phyloP scores from a whole-genome alignment of 1,139 yeast genomes.

The Taphrina flavorubra region DNA sequence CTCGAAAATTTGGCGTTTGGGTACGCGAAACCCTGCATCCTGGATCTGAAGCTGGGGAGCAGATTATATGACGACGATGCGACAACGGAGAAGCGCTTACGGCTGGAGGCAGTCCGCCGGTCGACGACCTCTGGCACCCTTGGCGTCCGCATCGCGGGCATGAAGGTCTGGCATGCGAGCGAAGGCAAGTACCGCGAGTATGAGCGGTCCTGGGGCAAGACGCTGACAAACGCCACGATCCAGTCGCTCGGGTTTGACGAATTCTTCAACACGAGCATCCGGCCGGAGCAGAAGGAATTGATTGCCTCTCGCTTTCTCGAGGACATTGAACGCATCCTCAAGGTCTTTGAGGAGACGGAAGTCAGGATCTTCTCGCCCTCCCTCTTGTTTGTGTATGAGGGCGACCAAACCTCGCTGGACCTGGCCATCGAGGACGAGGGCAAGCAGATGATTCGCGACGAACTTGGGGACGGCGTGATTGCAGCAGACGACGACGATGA shows the following conservation, averaged over 20 bases:
- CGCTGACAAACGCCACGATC: slow-evolving; percentile 58
- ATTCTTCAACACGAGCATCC: slow-evolving; percentile 56
- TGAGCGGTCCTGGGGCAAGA: slow-evolving; percentile 75
- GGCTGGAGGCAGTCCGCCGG: slow-evolving; percentile 68
- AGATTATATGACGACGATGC: slow-evolving; percentile 69
- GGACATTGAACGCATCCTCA: slow-evolving; percentile 68
- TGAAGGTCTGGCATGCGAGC: slow-evolving; percentile 62
- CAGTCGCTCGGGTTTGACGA: slow-evolving; percentile 47
- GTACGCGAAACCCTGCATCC: slow-evolving; percentile 67
- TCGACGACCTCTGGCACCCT: slow-evolving; percentile 81
- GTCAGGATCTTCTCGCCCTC: slow-evolving; percentile 76
- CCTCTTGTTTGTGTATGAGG: slow-evolving; percentile 74
- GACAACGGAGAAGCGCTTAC: slow-evolving; percentile 61
- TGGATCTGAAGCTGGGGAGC: slow-evolving; percentile 84
- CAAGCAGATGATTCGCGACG: slow-evolving; percentile 49
- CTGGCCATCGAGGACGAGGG: slow-evolving; percentile 49
- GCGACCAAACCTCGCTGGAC: slow-evolving; percentile 57
- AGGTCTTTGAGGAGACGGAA: slow-evolving; percentile 66
- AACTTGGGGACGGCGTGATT: slow-evolving; percentile 35
- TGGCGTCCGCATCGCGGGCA: slow-evolving; percentile 82
- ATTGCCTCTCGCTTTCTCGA: slow-evolving; percentile 58
- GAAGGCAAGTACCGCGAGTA: slow-evolving; percentile 57
- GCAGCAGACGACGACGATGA: no score
- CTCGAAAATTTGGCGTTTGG: slow-evolving; percentile 72
- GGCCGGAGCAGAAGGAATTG: slow-evolving; percentile 50